phyloP scores from a whole-genome alignment of 192 early-diverging fungal genomes.

The Entomortierella lignicola region DNA sequence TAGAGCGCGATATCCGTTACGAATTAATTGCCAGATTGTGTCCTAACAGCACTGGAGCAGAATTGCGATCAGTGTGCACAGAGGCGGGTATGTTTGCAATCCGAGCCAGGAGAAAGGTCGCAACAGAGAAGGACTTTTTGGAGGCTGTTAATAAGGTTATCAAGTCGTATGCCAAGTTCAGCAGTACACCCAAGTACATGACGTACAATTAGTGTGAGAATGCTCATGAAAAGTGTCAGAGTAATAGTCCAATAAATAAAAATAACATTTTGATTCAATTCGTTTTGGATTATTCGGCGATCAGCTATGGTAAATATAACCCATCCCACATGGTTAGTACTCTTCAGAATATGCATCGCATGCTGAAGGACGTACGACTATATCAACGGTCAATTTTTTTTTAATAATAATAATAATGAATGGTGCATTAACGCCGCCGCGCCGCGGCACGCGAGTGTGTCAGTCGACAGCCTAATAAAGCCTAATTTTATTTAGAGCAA shows the following conservation, averaged over 20 bases:
- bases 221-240: too few relatives aligned
- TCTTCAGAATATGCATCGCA: too few relatives aligned
- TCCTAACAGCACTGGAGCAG: constrained; percentile 99
- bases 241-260: too few relatives aligned
- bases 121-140: constrained; percentile 99
- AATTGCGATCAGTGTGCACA: constrained; percentile 98
- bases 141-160: constrained; percentile 99
- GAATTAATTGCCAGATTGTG: constrained; percentile 98
- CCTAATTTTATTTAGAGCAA: neutral
- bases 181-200: constrained; percentile 94
- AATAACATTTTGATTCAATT: too few relatives aligned
- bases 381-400: too few relatives aligned
- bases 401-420: too few relatives aligned
- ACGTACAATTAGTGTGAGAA: constrained; percentile 78
- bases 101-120: constrained; percentile 96
- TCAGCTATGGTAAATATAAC: too few relatives aligned
- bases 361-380: too few relatives aligned
- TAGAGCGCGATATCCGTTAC: constrained; percentile 99
- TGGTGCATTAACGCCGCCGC: neutral
- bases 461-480: too few relatives aligned
- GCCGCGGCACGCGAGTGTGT: neutral
- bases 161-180: constrained; percentile 99
- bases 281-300: too few relatives aligned
- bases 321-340: too few relatives aligned
- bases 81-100: constrained; percentile 99